Evolutionary conservation across 495 filamentous ascomycete genomes (phyloP), one percentile per base, ranked within the genome.

Genomic region (Lineolata rhizophorae): DNA sequence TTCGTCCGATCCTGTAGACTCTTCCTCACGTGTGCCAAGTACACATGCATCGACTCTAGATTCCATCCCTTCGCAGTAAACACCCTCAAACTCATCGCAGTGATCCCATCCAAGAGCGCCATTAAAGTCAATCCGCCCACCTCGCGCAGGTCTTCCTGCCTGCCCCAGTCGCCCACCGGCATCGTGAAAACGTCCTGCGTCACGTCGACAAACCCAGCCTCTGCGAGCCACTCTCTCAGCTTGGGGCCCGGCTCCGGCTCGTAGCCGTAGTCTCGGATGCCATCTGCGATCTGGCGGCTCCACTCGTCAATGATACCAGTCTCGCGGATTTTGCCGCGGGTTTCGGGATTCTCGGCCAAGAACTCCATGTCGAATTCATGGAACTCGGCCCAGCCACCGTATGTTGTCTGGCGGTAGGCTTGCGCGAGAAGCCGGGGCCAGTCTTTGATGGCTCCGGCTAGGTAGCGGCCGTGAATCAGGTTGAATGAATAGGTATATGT

Each of bases 151-250:
- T 59, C 53, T 25, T 57, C 61, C 35, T 78, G 67, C 42, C 54
- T 64, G 4, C 72, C 57, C 75, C 76, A 80, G 0, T 62, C 58
- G 1, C 72, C 72, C 35, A 75, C 56, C 8, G 74, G 76, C 39
- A 25, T 25, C 6, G 22, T 6, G 6, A 25, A 25, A 6, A 25
- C 6, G n/a, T 25, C n/a, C 6, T 25, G 6, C n/a, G 6, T 25
- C 6, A 25, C 22, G 22, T 6, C 22, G 22, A 25, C 22, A n/a
- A 25, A 25, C 6, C 22, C 22, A n/a, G 22, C 22, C 6, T 25
- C 22, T 25, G 6, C 6, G 6, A 25, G 6, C 22, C 22, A 25
- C 6, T n/a, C 22, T 25, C n/a, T 25, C 6, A 25, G 22, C n/a
- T 25, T 6, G n/a, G 22, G 22, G n/a, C 22, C 22, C n/a, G 22